Base-by-base conservation (phyloP, 2,329 filamentous ascomycete genomes). In the Fusarium lateritium region DNA sequence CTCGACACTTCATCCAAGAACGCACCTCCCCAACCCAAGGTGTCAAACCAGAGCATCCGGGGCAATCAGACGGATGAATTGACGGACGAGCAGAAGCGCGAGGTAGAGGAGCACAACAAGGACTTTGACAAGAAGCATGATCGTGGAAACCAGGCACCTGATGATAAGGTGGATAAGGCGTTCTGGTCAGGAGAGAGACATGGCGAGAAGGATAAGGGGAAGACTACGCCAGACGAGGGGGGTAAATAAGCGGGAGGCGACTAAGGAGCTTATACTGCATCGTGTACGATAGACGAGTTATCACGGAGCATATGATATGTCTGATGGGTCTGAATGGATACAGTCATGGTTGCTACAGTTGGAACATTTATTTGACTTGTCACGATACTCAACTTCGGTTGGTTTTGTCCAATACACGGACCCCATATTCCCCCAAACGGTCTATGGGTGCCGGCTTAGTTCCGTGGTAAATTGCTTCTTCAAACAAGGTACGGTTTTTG, bases 81-180 rank as follows among this genome's bases (percentile, higher is more conserved):
- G 63, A 84, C 79, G 22, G 77, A 84, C 59, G 85, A 85, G 74
- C 85, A 88, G 77, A 81, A 84, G 75, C 79, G 79, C 43, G 87
- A 89, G 77, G 88, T 89, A 17, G 83, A 88, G 53, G 75, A 82
- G 76, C 88, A 90, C 73, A 90, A 90, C 62, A 67, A 65, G 67
- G 86, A 89, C 1, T 89, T 90, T 75, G 85, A 85, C 47, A 73
- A 82, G 70, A 84, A 83, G 65, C 84, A 89, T 70, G 87, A 86
- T 59, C 80, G 77, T 14, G 81, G 83, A 0, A 70, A 77, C 7
- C 44, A 68, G 5, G 83, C 83, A 1, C 78, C 73, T 2, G 76
- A 79, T 2, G 85, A 88, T 60, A 85, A 85, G 78, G 86, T 89
- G 4, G 79, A 87, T 61, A 84, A 85, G 75, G 83, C 82, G 19